phyloP scores from a whole-genome alignment of 2,329 filamentous ascomycete species.

The Fusarium annulatum region DNA sequence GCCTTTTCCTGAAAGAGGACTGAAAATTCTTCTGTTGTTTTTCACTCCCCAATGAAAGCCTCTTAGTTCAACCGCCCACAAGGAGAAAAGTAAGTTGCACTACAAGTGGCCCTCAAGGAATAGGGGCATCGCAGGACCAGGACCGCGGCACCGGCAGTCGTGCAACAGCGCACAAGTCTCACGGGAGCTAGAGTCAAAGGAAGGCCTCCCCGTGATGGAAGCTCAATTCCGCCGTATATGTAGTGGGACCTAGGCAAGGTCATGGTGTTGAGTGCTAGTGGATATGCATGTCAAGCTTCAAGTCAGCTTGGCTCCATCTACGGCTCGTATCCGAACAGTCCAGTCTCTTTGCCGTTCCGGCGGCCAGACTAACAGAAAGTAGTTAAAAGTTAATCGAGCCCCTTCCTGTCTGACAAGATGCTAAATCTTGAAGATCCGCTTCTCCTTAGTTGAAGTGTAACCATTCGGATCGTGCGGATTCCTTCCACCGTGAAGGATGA shows the following conservation, averaged over 20 bases:
- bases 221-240: slow-evolving; percentile 6
- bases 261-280: slow-evolving; percentile 22
- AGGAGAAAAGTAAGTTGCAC: slow-evolving; percentile 12
- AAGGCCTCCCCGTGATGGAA: slow-evolving; percentile 30
- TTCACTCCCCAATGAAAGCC: background rate
- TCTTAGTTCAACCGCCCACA: background rate
- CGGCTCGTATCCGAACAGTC: slow-evolving; percentile 29
- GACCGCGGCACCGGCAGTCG: slow-evolving; percentile 29
- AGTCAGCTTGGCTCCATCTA: slow-evolving; percentile 17
- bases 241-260: slow-evolving; percentile 18
- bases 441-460: background rate
- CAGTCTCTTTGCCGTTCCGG: background rate
- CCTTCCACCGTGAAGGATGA: slow-evolving; percentile 1
- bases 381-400: slow-evolving; percentile 1
- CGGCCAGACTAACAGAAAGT: background rate
- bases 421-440: background rate
- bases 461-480: slow-evolving; percentile 8
- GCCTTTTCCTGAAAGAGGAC: background rate
- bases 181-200: slow-evolving; percentile 26
- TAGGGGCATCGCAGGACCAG: slow-evolving; percentile 26
- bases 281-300: slow-evolving; percentile 10
- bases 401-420: background rate
- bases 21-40: background rate
- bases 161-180: slow-evolving; percentile 19
- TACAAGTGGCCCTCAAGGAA: slow-evolving; percentile 23